phyloP scores from a whole-genome alignment of 208 protist genomes.

The Strigomonas galati region DNA sequence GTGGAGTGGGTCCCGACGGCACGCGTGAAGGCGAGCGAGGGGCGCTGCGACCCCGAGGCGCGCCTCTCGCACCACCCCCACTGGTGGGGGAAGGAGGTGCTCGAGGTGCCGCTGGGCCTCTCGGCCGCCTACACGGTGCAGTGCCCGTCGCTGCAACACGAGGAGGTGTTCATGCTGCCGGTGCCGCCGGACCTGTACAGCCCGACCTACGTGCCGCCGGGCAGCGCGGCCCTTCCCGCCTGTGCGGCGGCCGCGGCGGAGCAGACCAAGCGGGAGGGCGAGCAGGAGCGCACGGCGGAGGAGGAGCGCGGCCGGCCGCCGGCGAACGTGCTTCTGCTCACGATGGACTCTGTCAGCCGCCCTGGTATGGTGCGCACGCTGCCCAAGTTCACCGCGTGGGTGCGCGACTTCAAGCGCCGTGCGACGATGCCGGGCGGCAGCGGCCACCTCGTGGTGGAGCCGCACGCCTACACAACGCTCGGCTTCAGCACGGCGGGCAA shows the following conservation, averaged over 20 bases:
- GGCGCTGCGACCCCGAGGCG: conserved; percentile 1
- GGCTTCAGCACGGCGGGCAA: conserved; percentile 39
- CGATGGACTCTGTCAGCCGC: conserved; percentile 64
- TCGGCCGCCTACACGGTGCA: conserved; percentile 46
- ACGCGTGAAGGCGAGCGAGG: conserved; percentile 15
- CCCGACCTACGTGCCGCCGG: neutral
- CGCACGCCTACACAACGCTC: conserved; percentile 40
- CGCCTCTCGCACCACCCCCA: neutral
- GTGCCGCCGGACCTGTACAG: conserved; percentile 11
- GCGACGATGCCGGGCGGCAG: neutral
- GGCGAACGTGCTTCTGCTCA: conserved; percentile 44
- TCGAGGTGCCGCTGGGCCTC: conserved; percentile 34
- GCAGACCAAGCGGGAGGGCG: neutral
- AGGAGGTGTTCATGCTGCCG: conserved; percentile 57
- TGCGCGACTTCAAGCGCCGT: conserved; percentile 32
- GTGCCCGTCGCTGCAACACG: conserved; percentile 30
- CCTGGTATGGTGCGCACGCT: conserved; percentile 48
- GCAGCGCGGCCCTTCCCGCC: neutral
- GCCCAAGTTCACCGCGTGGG: conserved; percentile 42
- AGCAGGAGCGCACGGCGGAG: neutral
- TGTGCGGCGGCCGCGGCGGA: neutral
- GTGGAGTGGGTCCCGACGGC: conserved; percentile 34
- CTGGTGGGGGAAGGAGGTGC: conserved; percentile 29
- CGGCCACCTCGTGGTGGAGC: conserved; percentile 36
- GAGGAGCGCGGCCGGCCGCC: conserved; percentile 20